phyloP scores from a whole-genome alignment of 371 early-diverging fungal genomes.

The Zychaea mexicana region DNA sequence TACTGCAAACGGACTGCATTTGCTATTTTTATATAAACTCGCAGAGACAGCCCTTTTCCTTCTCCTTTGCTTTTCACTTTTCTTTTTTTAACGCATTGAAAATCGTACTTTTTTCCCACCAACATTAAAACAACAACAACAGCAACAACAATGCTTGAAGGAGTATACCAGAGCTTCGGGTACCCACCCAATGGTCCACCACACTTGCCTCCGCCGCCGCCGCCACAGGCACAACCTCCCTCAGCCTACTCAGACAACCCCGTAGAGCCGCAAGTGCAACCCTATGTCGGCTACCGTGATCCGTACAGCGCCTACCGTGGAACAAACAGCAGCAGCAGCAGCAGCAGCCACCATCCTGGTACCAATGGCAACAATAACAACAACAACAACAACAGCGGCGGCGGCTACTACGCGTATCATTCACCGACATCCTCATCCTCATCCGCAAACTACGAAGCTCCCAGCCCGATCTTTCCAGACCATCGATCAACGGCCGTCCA shows the following conservation, averaged over 20 bases:
- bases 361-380: background rate
- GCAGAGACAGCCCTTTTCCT: background rate
- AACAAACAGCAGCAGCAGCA: background rate
- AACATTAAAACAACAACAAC: background rate
- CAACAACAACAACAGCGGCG: background rate
- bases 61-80: background rate
- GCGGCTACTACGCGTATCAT: background rate
- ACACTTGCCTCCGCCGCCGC: constrained; percentile 4
- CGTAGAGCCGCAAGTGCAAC: background rate
- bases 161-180: constrained; percentile 2
- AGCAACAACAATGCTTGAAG: constrained; percentile 8
- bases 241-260: constrained; percentile 2
- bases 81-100: background rate
- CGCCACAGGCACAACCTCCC: background rate
- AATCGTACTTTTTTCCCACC: background rate
- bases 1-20: constrained; percentile 2
- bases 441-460: background rate
- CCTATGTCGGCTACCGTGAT: constrained; percentile 2
- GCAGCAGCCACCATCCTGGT: too few species aligned
- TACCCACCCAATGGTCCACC: constrained; percentile 4
- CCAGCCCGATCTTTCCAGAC: constrained; percentile 1
- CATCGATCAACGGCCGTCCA: background rate
- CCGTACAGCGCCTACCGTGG: background rate
- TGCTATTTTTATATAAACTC: constrained; percentile 11
- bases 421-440: background rate